A percentile compares a stretch with the other conserved stretches of the same genome.
Conservation (phyloP, 202 grass and related monocot species). For the Carex sylvatica region DNA sequence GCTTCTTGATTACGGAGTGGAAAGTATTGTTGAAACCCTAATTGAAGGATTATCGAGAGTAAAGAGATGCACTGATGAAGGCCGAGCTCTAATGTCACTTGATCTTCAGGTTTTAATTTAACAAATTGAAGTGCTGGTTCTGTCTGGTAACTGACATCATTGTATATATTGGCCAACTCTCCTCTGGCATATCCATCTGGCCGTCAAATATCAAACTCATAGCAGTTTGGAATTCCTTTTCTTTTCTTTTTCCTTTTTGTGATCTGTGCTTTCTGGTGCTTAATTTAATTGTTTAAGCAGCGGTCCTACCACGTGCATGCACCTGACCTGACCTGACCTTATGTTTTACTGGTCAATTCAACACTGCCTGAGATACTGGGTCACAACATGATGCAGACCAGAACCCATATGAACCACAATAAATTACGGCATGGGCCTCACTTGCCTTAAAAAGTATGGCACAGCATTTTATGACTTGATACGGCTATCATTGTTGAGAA, state of each 20-base stretch:
- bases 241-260: not conserved
- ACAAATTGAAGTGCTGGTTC: not conserved
- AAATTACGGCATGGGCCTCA: not conserved
- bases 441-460: not conserved
- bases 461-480: not conserved
- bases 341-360: not conserved
- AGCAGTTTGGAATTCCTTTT: not conserved
- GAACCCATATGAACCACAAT: not conserved
- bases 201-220: not conserved
- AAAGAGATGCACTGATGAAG: slow-evolving; percentile 95
- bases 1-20: slow-evolving; percentile 79
- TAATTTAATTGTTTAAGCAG: not conserved
- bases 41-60: slow-evolving; percentile 96
- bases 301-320: not conserved
- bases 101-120: slow-evolving; percentile 76
- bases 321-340: not conserved
- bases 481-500: not conserved
- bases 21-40: slow-evolving; percentile 73
- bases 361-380: not conserved
- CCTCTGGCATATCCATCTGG: not conserved
- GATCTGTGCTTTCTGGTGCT: not conserved
- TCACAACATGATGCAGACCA: not conserved
- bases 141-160: not conserved
- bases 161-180: not conserved
- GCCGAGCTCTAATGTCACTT: slow-evolving; percentile 93